Evolutionary conservation across 2,329 filamentous ascomycete genomes (phyloP).

Genomic region (Domatiomyces globalis): DNA sequence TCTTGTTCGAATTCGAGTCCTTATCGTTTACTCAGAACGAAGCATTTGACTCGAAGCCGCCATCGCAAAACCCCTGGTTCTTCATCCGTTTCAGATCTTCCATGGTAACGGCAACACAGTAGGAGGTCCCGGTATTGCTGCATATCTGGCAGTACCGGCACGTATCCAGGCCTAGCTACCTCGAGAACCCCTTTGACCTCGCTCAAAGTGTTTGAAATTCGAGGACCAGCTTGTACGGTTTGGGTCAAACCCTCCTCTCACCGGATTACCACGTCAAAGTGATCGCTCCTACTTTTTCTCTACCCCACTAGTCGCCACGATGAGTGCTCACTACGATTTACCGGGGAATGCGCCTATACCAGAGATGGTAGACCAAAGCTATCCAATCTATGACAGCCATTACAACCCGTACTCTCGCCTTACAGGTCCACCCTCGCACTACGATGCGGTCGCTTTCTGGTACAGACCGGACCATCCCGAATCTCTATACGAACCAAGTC

Average conservation of each 20-base stretch:
- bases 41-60: not conserved
- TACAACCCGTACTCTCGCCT: slow-evolving; percentile 18
- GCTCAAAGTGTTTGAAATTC: not conserved
- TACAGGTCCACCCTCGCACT: slow-evolving; percentile 21
- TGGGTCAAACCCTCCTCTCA: too few relatives aligned
- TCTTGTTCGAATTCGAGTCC: not conserved
- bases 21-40: not conserved
- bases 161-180: not conserved
- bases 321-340: slow-evolving; percentile 17
- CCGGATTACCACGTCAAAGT: not conserved
- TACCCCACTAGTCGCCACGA: slow-evolving; percentile 1
- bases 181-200: not conserved
- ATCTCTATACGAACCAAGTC: slow-evolving; percentile 21
- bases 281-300: not conserved
- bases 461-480: slow-evolving; percentile 23
- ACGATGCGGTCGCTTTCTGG: slow-evolving; percentile 32
- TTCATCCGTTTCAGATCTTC: not conserved
- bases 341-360: slow-evolving; percentile 12
- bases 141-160: not conserved
- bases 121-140: not conserved
- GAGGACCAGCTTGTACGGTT: not conserved
- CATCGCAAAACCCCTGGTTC: not conserved
- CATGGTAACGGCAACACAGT: not conserved
- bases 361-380: slow-evolving; percentile 12
- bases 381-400: slow-evolving; percentile 15